Base-by-base conservation (phyloP, 2,329 filamentous ascomycete species). In the Calonectria crousiana region DNA sequence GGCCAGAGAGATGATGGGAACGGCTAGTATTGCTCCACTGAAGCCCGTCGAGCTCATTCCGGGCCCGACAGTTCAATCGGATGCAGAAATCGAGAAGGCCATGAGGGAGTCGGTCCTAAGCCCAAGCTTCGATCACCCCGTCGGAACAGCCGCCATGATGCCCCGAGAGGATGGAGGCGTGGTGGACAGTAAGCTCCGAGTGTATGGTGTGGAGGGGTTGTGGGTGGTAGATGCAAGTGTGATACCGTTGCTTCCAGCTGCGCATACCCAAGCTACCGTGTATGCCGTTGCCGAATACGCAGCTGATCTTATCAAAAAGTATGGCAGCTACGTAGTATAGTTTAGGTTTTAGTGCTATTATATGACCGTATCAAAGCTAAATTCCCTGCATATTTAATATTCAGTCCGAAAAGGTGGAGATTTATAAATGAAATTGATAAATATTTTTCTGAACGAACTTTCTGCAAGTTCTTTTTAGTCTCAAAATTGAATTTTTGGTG, bases 81-180 rank as follows among this genome's bases (percentile, higher is more conserved):
- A 62, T 3, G 56, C 56, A 2, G 14, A 62, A 2, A 41, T 62
- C 41, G 56, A 62, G 36, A 62, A 62, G 34, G 3, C 14, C 1
- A 41, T 62, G 56, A 41, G 56, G 34, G 56, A 62, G 2, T 62
- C 56, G 3, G 8, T 62, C 9, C 23, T 41, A 2, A 62, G 14
- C 23, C 34, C 56, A 18, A 62, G n/a, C 34, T 62, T 62, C 14
- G 36, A 44, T 9, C 56, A 62, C 34, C 56, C 56, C 9, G 26
- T 41, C 28, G 56, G 56, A 41, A 62, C 56, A 28, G 56, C 56
- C 23, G 56, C 56, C 6, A 62, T 62, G 56, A 62, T 62, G 56
- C 56, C 56, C 9, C 56, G 56, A 41, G 56, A 62, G 34, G 1
- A 62, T 30, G 56, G 56, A 18, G 56, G 56, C 6, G 56, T 62